Conservation (phyloP, 2,329 filamentous ascomycete genomes). For the Aspergillus puulaauensis region DNA sequence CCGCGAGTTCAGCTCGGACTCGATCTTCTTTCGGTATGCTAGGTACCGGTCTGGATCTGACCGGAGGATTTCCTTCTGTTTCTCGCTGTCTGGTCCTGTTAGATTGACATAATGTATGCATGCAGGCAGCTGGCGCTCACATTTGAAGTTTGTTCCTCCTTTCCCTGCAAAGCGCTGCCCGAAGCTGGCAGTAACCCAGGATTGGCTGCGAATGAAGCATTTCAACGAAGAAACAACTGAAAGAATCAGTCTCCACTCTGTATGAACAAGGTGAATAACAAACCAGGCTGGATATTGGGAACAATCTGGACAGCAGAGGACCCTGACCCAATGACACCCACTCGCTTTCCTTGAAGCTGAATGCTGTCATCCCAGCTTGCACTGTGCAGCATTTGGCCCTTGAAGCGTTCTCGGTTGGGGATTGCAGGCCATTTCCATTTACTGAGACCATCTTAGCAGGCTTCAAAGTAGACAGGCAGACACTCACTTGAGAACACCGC, state of each 20-base stretch:
- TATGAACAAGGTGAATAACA: not conserved
- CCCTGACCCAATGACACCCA: conserved; percentile 36
- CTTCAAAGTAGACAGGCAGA: no score
- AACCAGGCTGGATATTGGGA: conserved; percentile 17
- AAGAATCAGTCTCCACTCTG: no score
- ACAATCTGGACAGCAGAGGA: conserved; percentile 41
- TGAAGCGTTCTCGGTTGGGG: conserved; percentile 45
- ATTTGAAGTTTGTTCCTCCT: conserved; percentile 23
- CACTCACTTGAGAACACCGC: conserved; percentile 36
- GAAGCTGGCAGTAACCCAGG: conserved; percentile 18
- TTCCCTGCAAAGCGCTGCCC: conserved; percentile 20
- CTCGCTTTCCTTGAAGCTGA: conserved; percentile 31
- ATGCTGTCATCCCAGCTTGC: conserved; percentile 28
- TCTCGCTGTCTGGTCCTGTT: not conserved
- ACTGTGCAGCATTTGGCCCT: conserved; percentile 42
- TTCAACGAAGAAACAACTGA: conserved; percentile 34
- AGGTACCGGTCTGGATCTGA: conserved; percentile 22
- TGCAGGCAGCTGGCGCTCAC: conserved; percentile 2
- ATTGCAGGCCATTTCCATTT: conserved; percentile 41
- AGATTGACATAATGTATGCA: accelerated
- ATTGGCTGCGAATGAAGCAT: conserved; percentile 13
- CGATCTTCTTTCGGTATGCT: conserved; percentile 28
- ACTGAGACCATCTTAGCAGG: not conserved
- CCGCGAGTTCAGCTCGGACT: conserved; percentile 25
- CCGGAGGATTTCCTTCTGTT: conserved; percentile 16